Percentiles rank a stretch among this genome's conserved stretches.
Conservation (phyloP, 1,139 yeast species). For the Yamadazyma triangularis region DNA sequence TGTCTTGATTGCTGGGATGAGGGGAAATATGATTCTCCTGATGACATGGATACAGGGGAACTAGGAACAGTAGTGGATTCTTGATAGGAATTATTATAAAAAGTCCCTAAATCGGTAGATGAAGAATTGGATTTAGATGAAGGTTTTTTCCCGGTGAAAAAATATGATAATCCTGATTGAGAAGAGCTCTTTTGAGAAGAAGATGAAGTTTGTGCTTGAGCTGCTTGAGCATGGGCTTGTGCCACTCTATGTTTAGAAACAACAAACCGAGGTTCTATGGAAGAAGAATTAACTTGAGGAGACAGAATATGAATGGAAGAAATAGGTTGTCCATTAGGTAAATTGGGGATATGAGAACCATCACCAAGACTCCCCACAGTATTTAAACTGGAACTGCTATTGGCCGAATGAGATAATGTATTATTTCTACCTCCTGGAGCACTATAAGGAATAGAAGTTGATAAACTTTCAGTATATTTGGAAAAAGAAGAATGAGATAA, state of each 20-base stretch:
- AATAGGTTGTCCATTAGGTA: slow-evolving; percentile 52
- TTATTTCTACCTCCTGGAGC: slow-evolving; percentile 57
- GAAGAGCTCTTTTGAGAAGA: slow-evolving; percentile 36
- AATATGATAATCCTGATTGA: slow-evolving; percentile 48
- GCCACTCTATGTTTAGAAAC: slow-evolving; percentile 70
- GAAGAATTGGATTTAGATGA: slow-evolving; percentile 23
- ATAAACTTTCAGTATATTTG: slow-evolving; percentile 43
- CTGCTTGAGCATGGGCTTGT: slow-evolving; percentile 43
- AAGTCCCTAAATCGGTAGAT: slow-evolving; percentile 42
- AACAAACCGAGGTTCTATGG: slow-evolving; percentile 69
- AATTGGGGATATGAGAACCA: slow-evolving; percentile 35
- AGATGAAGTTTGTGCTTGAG: slow-evolving; percentile 19
- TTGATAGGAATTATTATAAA: slow-evolving; percentile 39
- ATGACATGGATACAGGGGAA: slow-evolving; percentile 39
- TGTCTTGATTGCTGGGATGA: slow-evolving; percentile 37
- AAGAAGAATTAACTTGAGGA: slow-evolving; percentile 52
- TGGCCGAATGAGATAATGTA: slow-evolving; percentile 14
- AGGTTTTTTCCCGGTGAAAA: slow-evolving; percentile 34
- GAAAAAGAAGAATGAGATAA: slow-evolving; percentile 39
- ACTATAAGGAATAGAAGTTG: slow-evolving; percentile 65
- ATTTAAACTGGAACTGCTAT: slow-evolving; percentile 11
- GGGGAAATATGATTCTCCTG: slow-evolving; percentile 31
- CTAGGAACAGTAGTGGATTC: slow-evolving; percentile 25
- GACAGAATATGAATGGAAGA: slow-evolving; percentile 63
- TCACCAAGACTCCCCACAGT: slow-evolving; percentile 14